phyloP scores from a whole-genome alignment of 441 rosid genomes.

The Jatropha podagrica region DNA sequence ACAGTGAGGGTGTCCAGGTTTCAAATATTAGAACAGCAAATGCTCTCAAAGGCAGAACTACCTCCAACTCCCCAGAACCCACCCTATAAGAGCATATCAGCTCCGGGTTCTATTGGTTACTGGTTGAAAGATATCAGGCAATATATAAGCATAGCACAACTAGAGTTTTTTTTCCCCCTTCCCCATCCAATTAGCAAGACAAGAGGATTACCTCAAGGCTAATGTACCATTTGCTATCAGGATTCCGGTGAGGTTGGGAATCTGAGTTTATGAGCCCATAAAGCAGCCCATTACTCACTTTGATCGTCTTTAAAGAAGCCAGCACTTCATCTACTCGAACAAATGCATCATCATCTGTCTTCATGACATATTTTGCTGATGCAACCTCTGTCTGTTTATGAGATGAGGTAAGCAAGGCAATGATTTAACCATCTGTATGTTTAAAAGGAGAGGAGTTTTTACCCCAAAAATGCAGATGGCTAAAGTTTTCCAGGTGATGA shows the following conservation, averaged over 20 bases:
- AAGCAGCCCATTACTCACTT: slow-evolving; percentile 63
- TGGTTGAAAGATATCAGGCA: not conserved
- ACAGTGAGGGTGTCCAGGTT: not conserved
- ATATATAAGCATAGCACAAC: not conserved
- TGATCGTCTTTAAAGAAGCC: slow-evolving; percentile 58
- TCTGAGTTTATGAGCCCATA: slow-evolving; percentile 88
- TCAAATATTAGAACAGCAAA: not conserved
- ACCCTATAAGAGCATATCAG: not conserved
- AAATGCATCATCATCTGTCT: slow-evolving; percentile 98
- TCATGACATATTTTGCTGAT: slow-evolving; percentile 87
- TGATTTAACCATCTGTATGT: not conserved
- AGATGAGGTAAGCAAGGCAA: slow-evolving; percentile 23
- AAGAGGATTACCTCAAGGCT: slow-evolving; percentile 64
- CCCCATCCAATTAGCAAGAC: not conserved
- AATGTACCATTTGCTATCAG: slow-evolving; percentile 96
- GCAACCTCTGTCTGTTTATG: slow-evolving; percentile 67
- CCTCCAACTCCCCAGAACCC: not conserved
- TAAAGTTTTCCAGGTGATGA: slow-evolving; percentile 95
- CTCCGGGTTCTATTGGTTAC: not conserved
- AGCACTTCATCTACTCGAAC: slow-evolving; percentile 89
- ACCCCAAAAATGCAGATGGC: slow-evolving; percentile 98
- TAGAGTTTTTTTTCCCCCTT: not conserved
- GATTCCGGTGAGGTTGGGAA: slow-evolving; percentile 76
- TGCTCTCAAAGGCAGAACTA: not conserved
- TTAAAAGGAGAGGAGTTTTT: slow-evolving; percentile 34